Evolutionary conservation across 1,284 basidiomycete genomes (phyloP), one percentile per base, ranked within the genome.

Genomic region (Papiliotrema nemorosa): DNA sequence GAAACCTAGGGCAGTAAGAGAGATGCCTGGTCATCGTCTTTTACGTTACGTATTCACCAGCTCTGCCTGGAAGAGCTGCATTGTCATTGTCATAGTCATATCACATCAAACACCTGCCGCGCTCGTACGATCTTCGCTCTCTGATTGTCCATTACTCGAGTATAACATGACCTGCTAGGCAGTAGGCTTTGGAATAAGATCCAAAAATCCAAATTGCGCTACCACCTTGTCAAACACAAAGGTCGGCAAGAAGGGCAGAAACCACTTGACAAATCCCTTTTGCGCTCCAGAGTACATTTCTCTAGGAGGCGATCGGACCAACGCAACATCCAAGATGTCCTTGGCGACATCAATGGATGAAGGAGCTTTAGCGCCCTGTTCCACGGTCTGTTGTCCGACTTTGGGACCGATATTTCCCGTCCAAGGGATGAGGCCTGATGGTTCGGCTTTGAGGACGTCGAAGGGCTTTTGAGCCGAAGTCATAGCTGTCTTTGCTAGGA

Each of bases 191-290:
- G n/a, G n/a, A n/a, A n/a, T n/a, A n/a, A n/a, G n/a, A n/a, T n/a
- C n/a, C n/a, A n/a, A n/a, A n/a, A n/a, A n/a, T n/a, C n/a, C n/a
- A n/a, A n/a, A n/a, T n/a, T n/a, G n/a, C n/a, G n/a, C n/a, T n/a
- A n/a, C 31, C n/a, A 44, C 18, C 25, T 13, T 44, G 24, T 56
- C 54, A 5, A 39, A 14, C n/a, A 47, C 14, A 13, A 24, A 24
- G 1, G 39, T 29, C 5, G 50, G 44, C 7, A 56, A 26, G 22
- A 26, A 35, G 0, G 43, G 47, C 5, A 46, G 13, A 33, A 57
- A 2, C 13, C n/a, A 50, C 24, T 47, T 36, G 25, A 46, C 40
- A 16, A 45, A 3, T 16, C 39, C 33, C 0, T n/a, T 25, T 14
- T 1, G 4, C 2, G 4, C 12, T 2, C 44, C 31, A n/a, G 16